Conservation (phyloP, 2,329 filamentous ascomycete genomes). For the Fusarium marasasianum region DNA sequence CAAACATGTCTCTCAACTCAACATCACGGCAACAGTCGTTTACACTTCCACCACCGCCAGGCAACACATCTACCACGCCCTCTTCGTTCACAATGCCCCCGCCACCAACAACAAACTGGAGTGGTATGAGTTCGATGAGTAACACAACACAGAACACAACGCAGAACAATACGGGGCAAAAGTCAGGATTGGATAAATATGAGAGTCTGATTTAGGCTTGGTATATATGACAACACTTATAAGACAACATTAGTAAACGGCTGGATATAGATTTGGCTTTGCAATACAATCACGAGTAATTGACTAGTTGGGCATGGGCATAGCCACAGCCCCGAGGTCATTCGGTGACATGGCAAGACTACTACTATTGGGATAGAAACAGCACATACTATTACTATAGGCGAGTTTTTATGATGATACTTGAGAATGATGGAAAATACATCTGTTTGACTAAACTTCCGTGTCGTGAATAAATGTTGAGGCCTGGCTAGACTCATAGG, state of each 20-base stretch:
- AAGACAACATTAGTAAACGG: not conserved
- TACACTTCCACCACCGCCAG: constrained; percentile 66
- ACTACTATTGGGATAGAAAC: not conserved
- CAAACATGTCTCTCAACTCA: constrained; percentile 59
- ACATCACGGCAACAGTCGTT: constrained; percentile 58
- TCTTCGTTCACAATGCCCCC: constrained; percentile 60
- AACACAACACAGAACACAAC: constrained; percentile 5
- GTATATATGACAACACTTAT: not conserved
- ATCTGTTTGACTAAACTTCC: not conserved
- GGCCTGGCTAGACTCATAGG: not conserved
- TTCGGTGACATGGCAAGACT: not conserved
- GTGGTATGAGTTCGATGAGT: constrained; percentile 19
- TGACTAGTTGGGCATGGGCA: not conserved
- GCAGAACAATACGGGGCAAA: constrained; percentile 45
- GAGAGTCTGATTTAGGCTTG: constrained; percentile 67
- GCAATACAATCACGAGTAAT: not conserved
- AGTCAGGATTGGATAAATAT: constrained; percentile 72
- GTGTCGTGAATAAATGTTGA: not conserved
- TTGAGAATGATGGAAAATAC: not conserved
- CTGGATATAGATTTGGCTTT: constrained; percentile 10
- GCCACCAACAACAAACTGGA: constrained; percentile 47
- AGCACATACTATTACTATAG: not conserved
- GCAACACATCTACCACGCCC: constrained; percentile 40
- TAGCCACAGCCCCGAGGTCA: not conserved
- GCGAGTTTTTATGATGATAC: not conserved